Conservation (phyloP, 805 yeast species). For the Debaryomyces maramus region DNA sequence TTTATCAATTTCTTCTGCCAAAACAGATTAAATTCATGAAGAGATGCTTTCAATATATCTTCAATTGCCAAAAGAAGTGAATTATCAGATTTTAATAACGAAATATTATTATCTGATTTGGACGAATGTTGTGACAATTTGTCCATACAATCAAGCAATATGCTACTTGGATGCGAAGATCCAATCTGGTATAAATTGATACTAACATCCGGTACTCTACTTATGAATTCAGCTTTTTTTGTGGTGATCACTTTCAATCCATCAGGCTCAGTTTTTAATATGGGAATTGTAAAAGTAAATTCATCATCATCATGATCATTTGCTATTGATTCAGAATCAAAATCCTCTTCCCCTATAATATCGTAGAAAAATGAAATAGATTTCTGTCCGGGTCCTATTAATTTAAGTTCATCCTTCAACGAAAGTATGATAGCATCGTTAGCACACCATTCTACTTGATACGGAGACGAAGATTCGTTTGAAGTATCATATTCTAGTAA, state of each 20-base stretch:
- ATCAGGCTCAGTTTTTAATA: conserved; percentile 57
- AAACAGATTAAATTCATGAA: conserved; percentile 70
- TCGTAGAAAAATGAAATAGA: conserved; percentile 54
- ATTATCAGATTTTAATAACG: conserved; percentile 46
- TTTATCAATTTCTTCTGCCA: conserved; percentile 79
- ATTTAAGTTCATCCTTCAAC: conserved; percentile 61
- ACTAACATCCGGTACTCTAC: conserved; percentile 59
- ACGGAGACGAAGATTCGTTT: conserved; percentile 39
- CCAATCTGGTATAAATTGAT: conserved; percentile 76
- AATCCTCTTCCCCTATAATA: conserved; percentile 28
- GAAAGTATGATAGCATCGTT: conserved; percentile 73
- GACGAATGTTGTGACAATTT: conserved; percentile 68
- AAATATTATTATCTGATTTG: conserved; percentile 75
- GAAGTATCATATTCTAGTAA: conserved; percentile 47
- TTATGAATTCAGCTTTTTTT: conserved; percentile 57
- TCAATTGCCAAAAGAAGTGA: conserved; percentile 59
- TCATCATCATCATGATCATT: conserved; percentile 12
- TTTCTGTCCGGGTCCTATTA: conserved; percentile 71
- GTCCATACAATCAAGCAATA: conserved; percentile 71
- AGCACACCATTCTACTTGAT: conserved; percentile 76
- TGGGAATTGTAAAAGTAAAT: conserved; percentile 33
- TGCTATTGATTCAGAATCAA: conserved; percentile 25
- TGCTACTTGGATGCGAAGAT: conserved; percentile 78
- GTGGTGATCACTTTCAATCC: conserved; percentile 69
- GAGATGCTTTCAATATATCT: conserved; percentile 71